Conservation (phyloP, 495 filamentous ascomycete genomes). For the Xylaria sp. region DNA sequence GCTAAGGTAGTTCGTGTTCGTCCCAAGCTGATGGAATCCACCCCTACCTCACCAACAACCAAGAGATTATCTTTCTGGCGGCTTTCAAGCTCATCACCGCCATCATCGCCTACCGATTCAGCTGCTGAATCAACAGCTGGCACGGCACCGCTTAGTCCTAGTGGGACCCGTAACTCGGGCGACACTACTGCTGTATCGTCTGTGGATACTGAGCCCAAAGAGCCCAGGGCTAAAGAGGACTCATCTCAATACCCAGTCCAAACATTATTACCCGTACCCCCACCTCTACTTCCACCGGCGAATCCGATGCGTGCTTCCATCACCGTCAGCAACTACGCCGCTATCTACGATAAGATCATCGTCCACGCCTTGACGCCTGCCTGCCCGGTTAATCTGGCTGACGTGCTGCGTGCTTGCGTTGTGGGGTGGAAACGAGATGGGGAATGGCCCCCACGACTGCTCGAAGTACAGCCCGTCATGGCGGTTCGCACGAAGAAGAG, state of each 20-base stretch:
- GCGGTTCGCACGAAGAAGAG: conserved; percentile 47
- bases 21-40: conserved; percentile 42
- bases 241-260: conserved; percentile 46
- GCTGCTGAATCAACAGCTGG: conserved; percentile 18
- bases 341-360: conserved; percentile 89
- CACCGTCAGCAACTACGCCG: conserved; percentile 71
- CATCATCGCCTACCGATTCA: conserved; percentile 37
- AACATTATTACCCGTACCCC: conserved; percentile 65
- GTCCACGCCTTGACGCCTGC: conserved; percentile 76
- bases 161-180: conserved; percentile 38
- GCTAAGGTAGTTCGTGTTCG: conserved; percentile 60
- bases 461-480: conserved; percentile 46
- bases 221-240: conserved; percentile 32
- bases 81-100: conserved; percentile 35
- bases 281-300: conserved; percentile 69
- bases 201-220: conserved; percentile 35
- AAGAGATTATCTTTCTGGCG: conserved; percentile 44
- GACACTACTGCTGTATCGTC: conserved; percentile 38
- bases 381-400: conserved; percentile 84
- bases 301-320: conserved; percentile 79
- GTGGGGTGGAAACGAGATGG: conserved; percentile 93
- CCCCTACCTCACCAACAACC: conserved; percentile 43
- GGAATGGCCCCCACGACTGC: conserved; percentile 83
- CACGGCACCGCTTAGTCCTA: conserved; percentile 35
- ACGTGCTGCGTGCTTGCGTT: conserved; percentile 82